These are phyloP conservation scores for Pyricularia grisea DNA, from an alignment of 2,329 filamentous ascomycete species.

Conservation along the genomic window DNA sequence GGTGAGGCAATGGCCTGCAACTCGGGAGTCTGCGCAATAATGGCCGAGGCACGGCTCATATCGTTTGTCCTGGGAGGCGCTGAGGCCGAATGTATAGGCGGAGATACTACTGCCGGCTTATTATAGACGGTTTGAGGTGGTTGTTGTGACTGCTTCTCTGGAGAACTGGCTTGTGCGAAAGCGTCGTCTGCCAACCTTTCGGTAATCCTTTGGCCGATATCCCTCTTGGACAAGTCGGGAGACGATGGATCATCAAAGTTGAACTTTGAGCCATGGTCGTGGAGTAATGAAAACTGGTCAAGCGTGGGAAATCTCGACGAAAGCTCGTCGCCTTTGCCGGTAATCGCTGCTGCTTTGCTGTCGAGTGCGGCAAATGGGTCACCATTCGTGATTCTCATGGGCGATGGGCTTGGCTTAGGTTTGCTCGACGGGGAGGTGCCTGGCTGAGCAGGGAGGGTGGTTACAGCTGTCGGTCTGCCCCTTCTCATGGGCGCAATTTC, in stretches of 20 bases:
- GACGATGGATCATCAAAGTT: conserved; percentile 61
- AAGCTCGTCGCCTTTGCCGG: conserved; percentile 62
- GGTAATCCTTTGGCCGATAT: conserved; percentile 57
- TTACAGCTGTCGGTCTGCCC: conserved; percentile 54
- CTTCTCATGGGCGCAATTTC: conserved; percentile 91
- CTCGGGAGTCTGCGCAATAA: conserved; percentile 54
- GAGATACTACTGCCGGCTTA: conserved; percentile 18
- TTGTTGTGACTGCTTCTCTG: conserved; percentile 16
- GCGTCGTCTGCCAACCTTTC: conserved; percentile 77
- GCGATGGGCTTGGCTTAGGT: conserved; percentile 49
- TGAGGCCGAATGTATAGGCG: conserved; percentile 26
- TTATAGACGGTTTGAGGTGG: conserved; percentile 4
- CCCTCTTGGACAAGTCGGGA: conserved; percentile 35
- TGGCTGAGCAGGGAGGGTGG: conserved; percentile 18
- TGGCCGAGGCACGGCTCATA: conserved; percentile 52
- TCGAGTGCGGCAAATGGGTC: conserved; percentile 93
- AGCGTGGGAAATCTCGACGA: conserved; percentile 80
- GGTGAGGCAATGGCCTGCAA: conserved; percentile 45
- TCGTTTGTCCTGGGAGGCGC: conserved; percentile 32
- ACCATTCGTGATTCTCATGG: conserved; percentile 56
- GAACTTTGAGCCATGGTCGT: conserved; percentile 76
- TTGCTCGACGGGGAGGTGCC: conserved; percentile 34
- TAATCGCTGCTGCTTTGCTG: conserved; percentile 39
- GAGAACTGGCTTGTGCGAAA: conserved; percentile 46
- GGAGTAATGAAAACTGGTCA: conserved; percentile 84